Percentiles rank a stretch among this genome's conserved stretches.
Evolutionary conservation across 1,284 basidiomycete species (phyloP).

Genomic region (Ganoderma lucidum): DNA sequence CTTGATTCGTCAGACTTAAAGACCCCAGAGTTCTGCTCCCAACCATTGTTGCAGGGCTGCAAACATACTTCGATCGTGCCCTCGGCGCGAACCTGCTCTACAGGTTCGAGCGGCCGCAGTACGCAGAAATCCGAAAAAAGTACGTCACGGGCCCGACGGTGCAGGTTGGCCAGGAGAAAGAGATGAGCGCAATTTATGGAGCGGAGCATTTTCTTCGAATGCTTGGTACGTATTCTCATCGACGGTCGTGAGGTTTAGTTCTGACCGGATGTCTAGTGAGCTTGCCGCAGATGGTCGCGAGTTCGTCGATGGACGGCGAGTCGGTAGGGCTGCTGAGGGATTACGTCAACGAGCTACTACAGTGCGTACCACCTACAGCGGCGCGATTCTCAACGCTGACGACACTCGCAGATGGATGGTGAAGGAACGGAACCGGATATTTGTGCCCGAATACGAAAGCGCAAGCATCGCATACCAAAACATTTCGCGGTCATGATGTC

Average conservation of each 20-base stretch:
- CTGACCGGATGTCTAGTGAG: constrained; percentile 56
- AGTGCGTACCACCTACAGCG: constrained; percentile 59
- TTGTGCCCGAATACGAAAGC: constrained; percentile 77
- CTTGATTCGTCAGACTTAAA: constrained; percentile 55
- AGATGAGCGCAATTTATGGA: constrained; percentile 93
- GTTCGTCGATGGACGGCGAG: constrained; percentile 92
- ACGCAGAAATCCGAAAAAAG: constrained; percentile 81
- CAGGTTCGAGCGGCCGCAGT: constrained; percentile 93
- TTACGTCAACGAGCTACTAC: constrained; percentile 89
- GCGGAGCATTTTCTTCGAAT: constrained; percentile 94
- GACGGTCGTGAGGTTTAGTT: background rate
- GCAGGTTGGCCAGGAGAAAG: constrained; percentile 74
- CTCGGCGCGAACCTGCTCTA: constrained; percentile 94
- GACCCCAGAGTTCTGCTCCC: constrained; percentile 70
- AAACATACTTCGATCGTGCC: constrained; percentile 93
- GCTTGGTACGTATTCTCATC: constrained; percentile 70
- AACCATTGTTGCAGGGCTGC: constrained; percentile 90
- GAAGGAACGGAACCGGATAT: constrained; percentile 69
- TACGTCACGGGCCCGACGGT: constrained; percentile 80
- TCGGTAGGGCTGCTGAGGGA: constrained; percentile 86
- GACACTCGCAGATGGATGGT: constrained; percentile 66
- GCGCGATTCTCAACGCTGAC: constrained; percentile 12
- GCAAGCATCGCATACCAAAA: constrained; percentile 80
- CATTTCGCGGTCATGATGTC: constrained; percentile 64
- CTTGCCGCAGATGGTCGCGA: constrained; percentile 84